A percentile compares a stretch with the other conserved stretches of the same genome.
phyloP scores from a whole-genome alignment of 176 grass and related monocot species.

The Elymus sibiricus region DNA sequence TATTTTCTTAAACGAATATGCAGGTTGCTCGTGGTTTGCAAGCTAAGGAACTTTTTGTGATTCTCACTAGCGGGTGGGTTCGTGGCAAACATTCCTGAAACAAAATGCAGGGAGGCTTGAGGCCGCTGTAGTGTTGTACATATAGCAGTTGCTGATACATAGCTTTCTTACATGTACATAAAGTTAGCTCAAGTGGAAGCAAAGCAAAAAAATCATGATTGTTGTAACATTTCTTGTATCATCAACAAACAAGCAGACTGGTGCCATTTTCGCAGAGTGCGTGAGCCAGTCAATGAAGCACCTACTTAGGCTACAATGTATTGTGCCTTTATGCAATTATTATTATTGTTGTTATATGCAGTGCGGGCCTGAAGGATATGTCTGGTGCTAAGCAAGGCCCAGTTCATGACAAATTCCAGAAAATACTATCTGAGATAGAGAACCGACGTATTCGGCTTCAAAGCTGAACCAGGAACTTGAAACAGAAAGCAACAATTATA shows the following conservation, averaged over 20 bases:
- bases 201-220: neutral
- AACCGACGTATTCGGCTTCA: too few species aligned
- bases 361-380: neutral
- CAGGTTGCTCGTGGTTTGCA: constrained; percentile 24
- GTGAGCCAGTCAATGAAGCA: neutral
- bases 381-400: neutral
- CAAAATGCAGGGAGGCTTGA: neutral
- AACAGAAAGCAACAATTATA: too few species aligned
- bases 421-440: too few species aligned
- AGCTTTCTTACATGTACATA: constrained; percentile 45
- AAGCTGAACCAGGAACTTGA: too few species aligned
- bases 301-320: neutral
- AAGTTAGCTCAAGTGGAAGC: neutral
- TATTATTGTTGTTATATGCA: neutral
- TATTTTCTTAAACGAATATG: neutral
- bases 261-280: neutral
- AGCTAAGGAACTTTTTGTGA: neutral
- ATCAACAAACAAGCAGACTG: neutral
- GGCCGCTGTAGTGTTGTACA: constrained; percentile 41
- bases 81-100: too few species aligned
- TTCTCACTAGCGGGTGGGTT: neutral
- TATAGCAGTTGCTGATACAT: constrained; percentile 31
- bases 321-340: neutral
- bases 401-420: too few species aligned
- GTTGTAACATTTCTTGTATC: constrained; percentile 8